Evolutionary conservation across 2,329 filamentous ascomycete species (phyloP).

Genomic region (Calonectria hongkongensis): DNA sequence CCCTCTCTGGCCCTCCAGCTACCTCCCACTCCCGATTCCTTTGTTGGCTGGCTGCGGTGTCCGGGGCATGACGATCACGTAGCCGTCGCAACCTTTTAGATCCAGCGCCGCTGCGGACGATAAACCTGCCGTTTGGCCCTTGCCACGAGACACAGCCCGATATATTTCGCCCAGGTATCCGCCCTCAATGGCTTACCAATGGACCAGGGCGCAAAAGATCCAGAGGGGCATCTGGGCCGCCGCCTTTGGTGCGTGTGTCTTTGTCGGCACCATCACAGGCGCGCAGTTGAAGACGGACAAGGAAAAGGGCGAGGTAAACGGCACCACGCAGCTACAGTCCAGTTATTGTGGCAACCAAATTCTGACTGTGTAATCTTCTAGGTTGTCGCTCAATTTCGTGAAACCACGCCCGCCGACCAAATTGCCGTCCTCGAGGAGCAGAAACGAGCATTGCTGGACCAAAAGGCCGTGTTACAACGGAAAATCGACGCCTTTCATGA

Average conservation of each 20-base stretch:
- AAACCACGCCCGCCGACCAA: slow-evolving; percentile 65
- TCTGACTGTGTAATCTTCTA: slow-evolving; percentile 37
- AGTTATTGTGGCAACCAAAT: background rate
- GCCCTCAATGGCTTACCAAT: slow-evolving; percentile 45
- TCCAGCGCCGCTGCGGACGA: slow-evolving; percentile 53
- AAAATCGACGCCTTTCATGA: slow-evolving; percentile 65
- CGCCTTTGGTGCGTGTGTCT: slow-evolving; percentile 67
- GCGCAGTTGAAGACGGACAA: slow-evolving; percentile 69
- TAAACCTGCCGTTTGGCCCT: background rate
- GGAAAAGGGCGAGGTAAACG: slow-evolving; percentile 65
- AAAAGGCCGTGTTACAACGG: slow-evolving; percentile 63
- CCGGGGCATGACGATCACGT: slow-evolving; percentile 43
- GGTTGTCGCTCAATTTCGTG: slow-evolving; percentile 62
- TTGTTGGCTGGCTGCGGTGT: slow-evolving; percentile 16
- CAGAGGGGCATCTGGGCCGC: slow-evolving; percentile 63
- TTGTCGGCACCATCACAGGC: slow-evolving; percentile 69
- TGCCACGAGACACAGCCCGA: slow-evolving; percentile 48
- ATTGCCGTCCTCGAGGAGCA: slow-evolving; percentile 67
- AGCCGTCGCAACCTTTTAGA: slow-evolving; percentile 48
- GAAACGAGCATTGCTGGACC: slow-evolving; percentile 61
- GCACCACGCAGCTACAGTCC: background rate
- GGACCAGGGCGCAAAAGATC: slow-evolving; percentile 59
- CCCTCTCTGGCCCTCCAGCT: background rate
- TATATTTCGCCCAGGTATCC: background rate
- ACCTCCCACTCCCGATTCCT: slow-evolving; percentile 1